phyloP scores from a whole-genome alignment of 2,329 filamentous ascomycete species.

The Monilinia laxa region DNA sequence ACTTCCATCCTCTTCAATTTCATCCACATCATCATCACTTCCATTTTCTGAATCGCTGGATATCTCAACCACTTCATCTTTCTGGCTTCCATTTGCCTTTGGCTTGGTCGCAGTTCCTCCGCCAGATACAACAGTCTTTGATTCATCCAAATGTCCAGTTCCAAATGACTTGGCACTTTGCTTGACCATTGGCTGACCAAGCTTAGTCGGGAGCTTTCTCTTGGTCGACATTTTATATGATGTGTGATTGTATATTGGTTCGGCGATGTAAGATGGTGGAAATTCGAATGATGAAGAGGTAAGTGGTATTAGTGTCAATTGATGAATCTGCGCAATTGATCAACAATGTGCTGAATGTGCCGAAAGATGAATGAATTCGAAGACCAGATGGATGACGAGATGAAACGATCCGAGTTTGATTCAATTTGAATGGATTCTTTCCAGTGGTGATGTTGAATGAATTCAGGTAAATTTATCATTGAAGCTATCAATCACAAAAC shows the following conservation, averaged over 20 bases:
- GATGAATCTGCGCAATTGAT: not conserved
- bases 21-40: conserved; percentile 47
- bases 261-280: not conserved
- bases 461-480: conserved; percentile 6
- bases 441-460: conserved; percentile 11
- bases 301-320: not conserved
- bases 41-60: conserved; percentile 55
- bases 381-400: not conserved
- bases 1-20: conserved; percentile 45
- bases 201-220: conserved; percentile 57
- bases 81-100: conserved; percentile 28
- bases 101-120: conserved; percentile 33
- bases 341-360: not conserved
- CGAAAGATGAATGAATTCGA: not conserved
- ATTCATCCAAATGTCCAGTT: conserved; percentile 57
- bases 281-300: not conserved
- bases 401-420: not conserved
- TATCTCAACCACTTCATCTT: conserved; percentile 51
- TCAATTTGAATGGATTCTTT: not conserved
- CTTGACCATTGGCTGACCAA: conserved; percentile 56
- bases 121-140: conserved; percentile 53
- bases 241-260: not conserved
- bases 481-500: conserved; percentile 19
- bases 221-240: conserved; percentile 55
- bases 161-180: conserved; percentile 52